Conservation (phyloP, 768 basidiomycete species). For the Holtermannia corniformis region DNA sequence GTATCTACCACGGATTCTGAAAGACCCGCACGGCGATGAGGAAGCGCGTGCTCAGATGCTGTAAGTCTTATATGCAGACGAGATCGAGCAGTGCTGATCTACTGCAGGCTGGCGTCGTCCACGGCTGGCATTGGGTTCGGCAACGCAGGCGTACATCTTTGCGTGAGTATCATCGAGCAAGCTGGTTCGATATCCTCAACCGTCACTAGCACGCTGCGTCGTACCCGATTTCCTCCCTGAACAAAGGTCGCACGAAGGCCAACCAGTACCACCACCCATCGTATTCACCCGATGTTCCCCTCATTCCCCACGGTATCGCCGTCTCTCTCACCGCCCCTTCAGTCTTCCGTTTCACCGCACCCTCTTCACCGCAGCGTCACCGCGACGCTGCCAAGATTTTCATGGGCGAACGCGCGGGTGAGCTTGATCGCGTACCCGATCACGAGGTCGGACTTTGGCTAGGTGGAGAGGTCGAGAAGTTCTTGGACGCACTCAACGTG, state of each 20-base stretch:
- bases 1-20: conserved; percentile 76
- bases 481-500: conserved; percentile 32
- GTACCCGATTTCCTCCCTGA: conserved; percentile 45
- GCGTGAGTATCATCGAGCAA: conserved; percentile 45
- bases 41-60: conserved; percentile 89
- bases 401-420: conserved; percentile 30
- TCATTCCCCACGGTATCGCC: conserved; percentile 89
- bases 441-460: conserved; percentile 56
- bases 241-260: conserved; percentile 77
- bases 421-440: conserved; percentile 68
- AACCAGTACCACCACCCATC: conserved; percentile 70
- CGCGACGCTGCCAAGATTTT: conserved; percentile 81
- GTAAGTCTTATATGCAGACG: conserved; percentile 44
- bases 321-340: conserved; percentile 15
- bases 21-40: conserved; percentile 57
- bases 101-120: conserved; percentile 67
- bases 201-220: conserved; percentile 32
- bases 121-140: conserved; percentile 79
- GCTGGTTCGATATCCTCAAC: not conserved
- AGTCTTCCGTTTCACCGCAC: conserved; percentile 94
- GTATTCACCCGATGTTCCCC: conserved; percentile 72
- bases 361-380: conserved; percentile 83
- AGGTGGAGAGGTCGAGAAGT: conserved; percentile 26
- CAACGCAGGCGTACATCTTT: conserved; percentile 36
- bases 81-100: not conserved